Evolutionary conservation across 768 basidiomycete genomes (phyloP), one percentile per base, ranked within the genome.

Genomic region (Boletus coccyginus): DNA sequence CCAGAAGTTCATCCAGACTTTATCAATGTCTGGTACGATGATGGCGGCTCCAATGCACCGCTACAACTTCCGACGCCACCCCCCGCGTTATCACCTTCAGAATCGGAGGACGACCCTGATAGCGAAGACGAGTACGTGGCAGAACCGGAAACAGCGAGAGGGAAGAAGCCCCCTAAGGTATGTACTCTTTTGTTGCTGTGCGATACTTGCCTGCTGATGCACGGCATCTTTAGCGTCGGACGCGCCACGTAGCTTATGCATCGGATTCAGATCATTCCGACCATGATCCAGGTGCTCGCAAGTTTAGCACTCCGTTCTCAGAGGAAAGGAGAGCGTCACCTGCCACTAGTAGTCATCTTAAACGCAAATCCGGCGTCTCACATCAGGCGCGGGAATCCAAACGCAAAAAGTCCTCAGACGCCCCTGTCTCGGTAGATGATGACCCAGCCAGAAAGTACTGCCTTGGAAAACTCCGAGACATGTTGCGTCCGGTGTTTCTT

Each of bases 381-480:
- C 66, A 73, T 4, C 68, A 70, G 9, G 70, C 75, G 41, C 70
- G 76, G 11, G 77, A 76, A 8, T 63, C 78, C 17, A 66, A 78
- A 14, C 85, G 85, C 66, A 76, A 80, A 55, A 81, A 76, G 64
- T 70, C 74, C 21, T 77, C 77, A 32, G 72, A 76, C 32, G 69
- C 70, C 39, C 73, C 74, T 13, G 31, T 71, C 21, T 62, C 65
- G n/a, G 71, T 77, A 1, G 70, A 74, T 7, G 86, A 86, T n/a
- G 91, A 94, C 63, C 83, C 88, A 10, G 79, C 83, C 0, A 79
- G 92, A 59, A 91, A 86, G 67, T 93, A 92, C 62, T 94, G 92
- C 69, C 75, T 90, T 47, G 80, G 81, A 14, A 92, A 92, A 71
- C 72, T 92, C 62, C 81, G 84, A 62, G 87, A 88, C 46, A 73